A percentile compares a stretch with the other conserved stretches of the same genome.
phyloP scores from a whole-genome alignment of 2,329 filamentous ascomycete species.

The Sclerotinia trifoliorum region DNA sequence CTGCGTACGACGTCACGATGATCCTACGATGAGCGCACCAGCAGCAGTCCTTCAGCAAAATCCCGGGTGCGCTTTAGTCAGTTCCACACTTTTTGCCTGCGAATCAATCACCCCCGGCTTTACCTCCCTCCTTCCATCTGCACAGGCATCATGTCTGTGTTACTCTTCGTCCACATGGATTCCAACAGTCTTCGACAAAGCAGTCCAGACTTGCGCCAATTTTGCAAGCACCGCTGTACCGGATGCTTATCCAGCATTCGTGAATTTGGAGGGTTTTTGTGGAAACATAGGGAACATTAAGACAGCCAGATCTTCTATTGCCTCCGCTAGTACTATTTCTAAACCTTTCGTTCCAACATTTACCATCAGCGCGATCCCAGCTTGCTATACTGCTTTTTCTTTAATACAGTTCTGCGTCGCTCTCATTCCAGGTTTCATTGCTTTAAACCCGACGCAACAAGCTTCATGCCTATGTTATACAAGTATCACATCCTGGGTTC shows the following conservation, averaged over 20 bases:
- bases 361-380: neutral
- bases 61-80: conserved; percentile 26
- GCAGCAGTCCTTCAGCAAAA: conserved; percentile 26
- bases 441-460: neutral
- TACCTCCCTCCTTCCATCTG: conserved; percentile 27
- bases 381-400: conserved; percentile 5
- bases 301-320: neutral
- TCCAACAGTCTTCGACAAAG: conserved; percentile 32
- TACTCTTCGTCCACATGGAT: conserved; percentile 33
- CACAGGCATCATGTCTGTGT: conserved; percentile 37
- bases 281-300: conserved; percentile 5
- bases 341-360: neutral
- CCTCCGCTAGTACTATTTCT: neutral
- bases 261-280: conserved; percentile 30
- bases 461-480: conserved; percentile 20
- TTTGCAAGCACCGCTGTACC: conserved; percentile 29
- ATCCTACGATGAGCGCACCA: conserved; percentile 15
- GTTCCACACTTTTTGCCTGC: conserved; percentile 33
- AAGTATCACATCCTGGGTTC: conserved; percentile 14
- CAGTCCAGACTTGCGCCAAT: conserved; percentile 30
- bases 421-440: neutral
- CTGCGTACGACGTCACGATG: conserved; percentile 2
- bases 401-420: neutral
- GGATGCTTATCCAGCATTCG: conserved; percentile 26
- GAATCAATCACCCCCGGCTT: conserved; percentile 31